These are phyloP conservation scores for Apiotrichum gamsii DNA, from an alignment of 1,284 basidiomycete species.

Conservation along the genomic window DNA sequence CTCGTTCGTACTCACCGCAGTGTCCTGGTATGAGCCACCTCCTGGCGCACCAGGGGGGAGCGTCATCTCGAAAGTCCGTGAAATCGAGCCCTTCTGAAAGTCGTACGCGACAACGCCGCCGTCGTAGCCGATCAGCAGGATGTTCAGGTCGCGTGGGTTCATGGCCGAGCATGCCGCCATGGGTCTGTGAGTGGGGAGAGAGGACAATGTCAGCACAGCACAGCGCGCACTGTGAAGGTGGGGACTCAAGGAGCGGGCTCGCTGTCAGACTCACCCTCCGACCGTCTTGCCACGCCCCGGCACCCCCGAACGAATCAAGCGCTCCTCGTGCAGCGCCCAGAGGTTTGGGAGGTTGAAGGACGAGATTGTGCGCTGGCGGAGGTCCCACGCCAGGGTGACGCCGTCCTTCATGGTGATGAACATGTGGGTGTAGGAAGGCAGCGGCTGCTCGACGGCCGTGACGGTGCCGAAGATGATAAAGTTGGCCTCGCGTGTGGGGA, in stretches of 20 bases:
- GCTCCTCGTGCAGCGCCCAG: slow-evolving; percentile 69
- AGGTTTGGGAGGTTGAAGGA: slow-evolving; percentile 62
- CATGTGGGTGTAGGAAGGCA: slow-evolving; percentile 39
- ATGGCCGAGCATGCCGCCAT: slow-evolving; percentile 53
- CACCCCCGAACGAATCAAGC: slow-evolving; percentile 56
- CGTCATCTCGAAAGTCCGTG: slow-evolving; percentile 61
- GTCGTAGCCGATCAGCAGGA: slow-evolving; percentile 73
- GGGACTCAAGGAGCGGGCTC: not conserved
- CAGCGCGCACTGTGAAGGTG: not conserved
- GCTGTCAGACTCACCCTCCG: slow-evolving; percentile 45
- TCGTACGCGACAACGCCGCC: slow-evolving; percentile 70
- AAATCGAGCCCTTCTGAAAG: slow-evolving; percentile 59
- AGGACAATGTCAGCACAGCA: no score
- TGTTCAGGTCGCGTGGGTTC: slow-evolving; percentile 75
- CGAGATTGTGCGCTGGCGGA: slow-evolving; percentile 60
- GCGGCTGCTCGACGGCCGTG: slow-evolving; percentile 36
- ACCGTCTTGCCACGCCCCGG: slow-evolving; percentile 49
- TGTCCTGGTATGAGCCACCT: slow-evolving; percentile 57
- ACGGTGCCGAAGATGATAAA: slow-evolving; percentile 31
- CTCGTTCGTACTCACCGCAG: slow-evolving; percentile 12
- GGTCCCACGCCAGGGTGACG: slow-evolving; percentile 57
- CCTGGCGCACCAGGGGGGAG: slow-evolving; percentile 74
- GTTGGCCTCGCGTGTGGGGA: slow-evolving; percentile 30
- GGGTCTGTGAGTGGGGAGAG: not conserved
- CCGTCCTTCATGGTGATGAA: slow-evolving; percentile 46